A percentile compares a stretch with the other conserved stretches of the same genome.
Evolutionary conservation across 2,329 filamentous ascomycete species (phyloP).

Genomic region (Fusarium sp.): DNA sequence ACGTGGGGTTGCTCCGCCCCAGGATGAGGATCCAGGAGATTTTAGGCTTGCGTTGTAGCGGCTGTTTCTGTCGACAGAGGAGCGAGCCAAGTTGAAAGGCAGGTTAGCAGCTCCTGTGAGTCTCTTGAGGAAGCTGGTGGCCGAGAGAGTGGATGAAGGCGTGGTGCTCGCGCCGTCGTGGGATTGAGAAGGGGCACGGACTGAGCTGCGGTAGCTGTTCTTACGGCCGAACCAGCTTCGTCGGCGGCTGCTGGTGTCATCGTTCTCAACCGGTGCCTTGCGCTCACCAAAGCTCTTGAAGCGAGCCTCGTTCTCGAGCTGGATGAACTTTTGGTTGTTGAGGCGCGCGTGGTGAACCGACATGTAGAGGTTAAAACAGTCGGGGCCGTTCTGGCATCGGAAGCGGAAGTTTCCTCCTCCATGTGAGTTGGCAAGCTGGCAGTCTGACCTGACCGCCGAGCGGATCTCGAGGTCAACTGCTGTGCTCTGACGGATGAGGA

Average conservation of each 20-base stretch:
- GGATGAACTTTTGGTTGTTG: conserved; percentile 90
- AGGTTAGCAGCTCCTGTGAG: conserved; percentile 78
- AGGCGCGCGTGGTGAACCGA: conserved; percentile 90
- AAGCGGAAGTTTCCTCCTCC: conserved; percentile 87
- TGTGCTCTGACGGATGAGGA: conserved; percentile 90
- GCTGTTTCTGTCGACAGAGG: conserved; percentile 73
- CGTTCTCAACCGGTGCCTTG: conserved; percentile 62
- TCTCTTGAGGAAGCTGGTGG: conserved; percentile 83
- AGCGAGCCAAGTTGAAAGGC: conserved; percentile 84
- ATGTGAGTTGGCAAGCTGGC: conserved; percentile 72
- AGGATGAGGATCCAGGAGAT: conserved; percentile 67
- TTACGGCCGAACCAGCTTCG: conserved; percentile 72
- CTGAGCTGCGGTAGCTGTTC: conserved; percentile 74
- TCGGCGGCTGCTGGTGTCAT: conserved; percentile 60
- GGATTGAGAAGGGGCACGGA: conserved; percentile 73
- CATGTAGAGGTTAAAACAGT: conserved; percentile 85
- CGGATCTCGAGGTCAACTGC: conserved; percentile 94
- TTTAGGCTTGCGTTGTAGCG: conserved; percentile 71
- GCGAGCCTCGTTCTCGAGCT: conserved; percentile 73
- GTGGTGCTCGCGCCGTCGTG: conserved; percentile 80
- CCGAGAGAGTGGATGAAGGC: conserved; percentile 70
- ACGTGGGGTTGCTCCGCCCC: conserved; percentile 62
- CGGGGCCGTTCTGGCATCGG: conserved; percentile 79
- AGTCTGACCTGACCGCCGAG: conserved; percentile 81
- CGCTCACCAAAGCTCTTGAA: conserved; percentile 78